These are phyloP conservation scores for Neofusicoccum ribis DNA, from an alignment of 2,329 filamentous ascomycete genomes.

Conservation along the genomic window DNA sequence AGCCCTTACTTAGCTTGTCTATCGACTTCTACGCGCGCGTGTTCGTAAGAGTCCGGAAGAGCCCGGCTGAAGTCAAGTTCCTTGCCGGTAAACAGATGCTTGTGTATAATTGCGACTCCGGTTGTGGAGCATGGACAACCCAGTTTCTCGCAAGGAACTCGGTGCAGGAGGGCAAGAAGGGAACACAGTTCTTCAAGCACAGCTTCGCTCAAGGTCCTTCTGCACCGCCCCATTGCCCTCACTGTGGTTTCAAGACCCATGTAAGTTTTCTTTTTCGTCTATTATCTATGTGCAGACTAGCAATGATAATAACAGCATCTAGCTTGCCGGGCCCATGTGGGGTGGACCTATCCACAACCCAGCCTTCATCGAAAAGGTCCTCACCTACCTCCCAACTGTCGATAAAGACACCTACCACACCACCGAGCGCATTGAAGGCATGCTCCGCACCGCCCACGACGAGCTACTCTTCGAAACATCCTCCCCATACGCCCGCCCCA, in stretches of 20 bases:
- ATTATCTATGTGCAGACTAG: not conserved
- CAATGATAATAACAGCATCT: not conserved
- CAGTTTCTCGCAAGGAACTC: conserved; percentile 75
- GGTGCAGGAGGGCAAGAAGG: conserved; percentile 67
- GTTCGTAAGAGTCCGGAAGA: conserved; percentile 79
- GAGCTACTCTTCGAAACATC: conserved; percentile 53
- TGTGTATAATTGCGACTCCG: conserved; percentile 84
- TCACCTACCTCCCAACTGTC: conserved; percentile 68
- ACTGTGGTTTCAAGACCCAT: conserved; percentile 86
- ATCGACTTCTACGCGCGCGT: conserved; percentile 94
- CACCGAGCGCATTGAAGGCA: conserved; percentile 78
- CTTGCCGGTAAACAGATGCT: conserved; percentile 89
- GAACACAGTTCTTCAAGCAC: conserved; percentile 71
- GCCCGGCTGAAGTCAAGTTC: conserved; percentile 85
- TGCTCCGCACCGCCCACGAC: conserved; percentile 85
- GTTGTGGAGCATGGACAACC: conserved; percentile 88
- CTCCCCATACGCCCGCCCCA: conserved; percentile 24
- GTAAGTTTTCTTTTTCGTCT: conserved; percentile 22
- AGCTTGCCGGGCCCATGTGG: conserved; percentile 88
- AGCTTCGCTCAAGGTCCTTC: conserved; percentile 70
- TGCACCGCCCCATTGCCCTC: conserved; percentile 66
- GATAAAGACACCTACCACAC: conserved; percentile 76
- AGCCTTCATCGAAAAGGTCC: conserved; percentile 76
- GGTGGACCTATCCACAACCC: conserved; percentile 83
- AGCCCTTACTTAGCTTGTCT: conserved; percentile 87